Conservation (phyloP, 352 stramenopile species). For the Phytophthora idaei region DNA sequence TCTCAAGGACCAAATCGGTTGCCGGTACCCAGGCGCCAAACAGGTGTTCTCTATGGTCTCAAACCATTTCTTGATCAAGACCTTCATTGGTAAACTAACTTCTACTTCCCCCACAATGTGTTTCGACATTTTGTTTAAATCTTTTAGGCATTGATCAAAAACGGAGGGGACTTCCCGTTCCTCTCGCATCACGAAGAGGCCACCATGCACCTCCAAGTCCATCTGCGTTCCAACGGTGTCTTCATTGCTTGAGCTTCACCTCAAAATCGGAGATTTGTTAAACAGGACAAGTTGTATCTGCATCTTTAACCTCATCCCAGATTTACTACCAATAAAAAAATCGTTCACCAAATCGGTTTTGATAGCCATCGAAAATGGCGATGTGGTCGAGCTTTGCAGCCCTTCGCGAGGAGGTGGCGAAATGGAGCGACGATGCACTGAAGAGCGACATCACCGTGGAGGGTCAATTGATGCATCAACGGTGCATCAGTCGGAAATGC, state of each 20-base stretch:
- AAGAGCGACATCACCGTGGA: constrained; percentile 55
- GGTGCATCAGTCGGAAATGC: constrained; percentile 73
- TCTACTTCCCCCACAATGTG: neutral
- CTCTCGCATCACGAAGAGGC: constrained; percentile 78
- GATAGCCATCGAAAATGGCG: constrained; percentile 32
- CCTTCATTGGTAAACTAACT: neutral
- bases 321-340: constrained; percentile 26
- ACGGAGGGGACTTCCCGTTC: constrained; percentile 71
- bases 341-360: constrained; percentile 1
- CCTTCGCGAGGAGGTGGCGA: constrained; percentile 46
- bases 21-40: constrained; percentile 60
- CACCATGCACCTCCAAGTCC: constrained; percentile 78
- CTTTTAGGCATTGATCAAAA: constrained; percentile 67
- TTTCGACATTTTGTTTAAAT: neutral
- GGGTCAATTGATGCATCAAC: constrained; percentile 77
- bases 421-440: constrained; percentile 27
- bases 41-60: constrained; percentile 28
- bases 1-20: constrained; percentile 48
- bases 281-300: neutral
- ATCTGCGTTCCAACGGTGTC: constrained; percentile 60
- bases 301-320: neutral
- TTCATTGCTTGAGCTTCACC: constrained; percentile 40
- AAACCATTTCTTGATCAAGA: neutral
- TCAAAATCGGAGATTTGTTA: neutral
- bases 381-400: constrained; percentile 58